Conservation (phyloP, 805 yeast species). For the Cephaloascus fragrans region DNA sequence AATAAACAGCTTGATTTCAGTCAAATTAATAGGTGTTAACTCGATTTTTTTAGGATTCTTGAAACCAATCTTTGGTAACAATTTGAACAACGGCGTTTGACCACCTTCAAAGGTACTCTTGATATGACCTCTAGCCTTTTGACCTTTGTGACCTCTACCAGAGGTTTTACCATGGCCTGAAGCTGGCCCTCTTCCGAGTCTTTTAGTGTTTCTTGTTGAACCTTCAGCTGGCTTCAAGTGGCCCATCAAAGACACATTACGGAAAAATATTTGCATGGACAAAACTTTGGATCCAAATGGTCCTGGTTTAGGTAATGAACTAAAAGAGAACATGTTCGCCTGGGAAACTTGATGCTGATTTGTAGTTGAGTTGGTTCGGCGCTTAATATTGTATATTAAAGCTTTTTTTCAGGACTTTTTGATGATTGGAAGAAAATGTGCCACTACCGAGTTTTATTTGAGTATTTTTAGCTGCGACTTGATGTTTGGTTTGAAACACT, state of each 20-base stretch:
- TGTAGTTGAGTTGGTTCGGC: too few species aligned
- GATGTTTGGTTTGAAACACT: too few species aligned
- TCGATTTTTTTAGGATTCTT: slow-evolving; percentile 49
- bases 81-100: slow-evolving; percentile 82
- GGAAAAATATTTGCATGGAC: slow-evolving; percentile 28
- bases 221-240: slow-evolving; percentile 49
- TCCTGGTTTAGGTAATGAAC: too few species aligned
- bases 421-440: too few species aligned
- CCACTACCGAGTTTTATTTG: too few species aligned
- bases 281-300: too few species aligned
- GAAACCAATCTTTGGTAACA: slow-evolving; percentile 86
- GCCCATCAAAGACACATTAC: slow-evolving; percentile 40
- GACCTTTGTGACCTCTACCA: slow-evolving; percentile 98
- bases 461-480: too few species aligned
- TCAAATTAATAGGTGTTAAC: slow-evolving; percentile 53
- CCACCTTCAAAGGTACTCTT: slow-evolving; percentile 98
- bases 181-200: slow-evolving; percentile 95
- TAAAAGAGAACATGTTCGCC: too few species aligned
- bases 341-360: too few species aligned
- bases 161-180: slow-evolving; percentile 90
- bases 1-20: slow-evolving; percentile 62
- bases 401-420: too few species aligned
- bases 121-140: slow-evolving; percentile 87
- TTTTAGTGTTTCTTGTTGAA: slow-evolving; percentile 49
- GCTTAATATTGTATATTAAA: too few species aligned